These are phyloP conservation scores for Garcia nutans DNA, from an alignment of 345 rosid genomes.

Conservation along the genomic window DNA sequence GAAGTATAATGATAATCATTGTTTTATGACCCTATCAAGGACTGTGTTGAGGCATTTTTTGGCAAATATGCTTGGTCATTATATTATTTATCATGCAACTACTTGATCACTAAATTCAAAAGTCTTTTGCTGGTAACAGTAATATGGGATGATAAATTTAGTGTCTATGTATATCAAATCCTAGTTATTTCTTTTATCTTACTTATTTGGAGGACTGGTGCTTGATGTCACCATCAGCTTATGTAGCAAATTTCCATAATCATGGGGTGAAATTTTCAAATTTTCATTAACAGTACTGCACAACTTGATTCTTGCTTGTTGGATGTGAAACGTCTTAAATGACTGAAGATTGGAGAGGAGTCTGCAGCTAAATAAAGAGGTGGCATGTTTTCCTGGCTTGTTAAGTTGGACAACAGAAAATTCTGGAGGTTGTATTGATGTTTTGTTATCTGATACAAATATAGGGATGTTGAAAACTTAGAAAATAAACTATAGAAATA, in stretches of 20 bases:
- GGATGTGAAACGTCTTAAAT: background rate
- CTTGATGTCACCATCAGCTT: background rate
- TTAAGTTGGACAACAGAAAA: constrained; percentile 5
- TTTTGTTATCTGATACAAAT: constrained; percentile 13
- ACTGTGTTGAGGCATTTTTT: constrained; percentile 21
- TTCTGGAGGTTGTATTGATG: constrained; percentile 9
- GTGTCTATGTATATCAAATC: background rate
- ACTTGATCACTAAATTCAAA: background rate
- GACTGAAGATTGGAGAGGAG: background rate
- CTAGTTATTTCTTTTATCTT: background rate
- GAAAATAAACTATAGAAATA: background rate
- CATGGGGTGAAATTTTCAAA: background rate
- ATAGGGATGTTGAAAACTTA: background rate
- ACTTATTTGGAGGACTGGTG: background rate
- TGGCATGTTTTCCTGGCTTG: background rate
- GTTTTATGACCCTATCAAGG: constrained; percentile 6
- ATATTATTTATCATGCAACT: background rate
- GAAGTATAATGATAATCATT: constrained; percentile 10
- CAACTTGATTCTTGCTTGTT: background rate
- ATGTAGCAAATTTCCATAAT: background rate
- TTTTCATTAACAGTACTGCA: background rate
- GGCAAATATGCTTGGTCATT: constrained; percentile 7
- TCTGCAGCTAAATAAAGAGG: background rate
- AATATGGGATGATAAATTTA: background rate
- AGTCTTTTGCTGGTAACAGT: background rate